phyloP scores from a whole-genome alignment of 192 early-diverging fungal species.

The Linnemannia exigua region DNA sequence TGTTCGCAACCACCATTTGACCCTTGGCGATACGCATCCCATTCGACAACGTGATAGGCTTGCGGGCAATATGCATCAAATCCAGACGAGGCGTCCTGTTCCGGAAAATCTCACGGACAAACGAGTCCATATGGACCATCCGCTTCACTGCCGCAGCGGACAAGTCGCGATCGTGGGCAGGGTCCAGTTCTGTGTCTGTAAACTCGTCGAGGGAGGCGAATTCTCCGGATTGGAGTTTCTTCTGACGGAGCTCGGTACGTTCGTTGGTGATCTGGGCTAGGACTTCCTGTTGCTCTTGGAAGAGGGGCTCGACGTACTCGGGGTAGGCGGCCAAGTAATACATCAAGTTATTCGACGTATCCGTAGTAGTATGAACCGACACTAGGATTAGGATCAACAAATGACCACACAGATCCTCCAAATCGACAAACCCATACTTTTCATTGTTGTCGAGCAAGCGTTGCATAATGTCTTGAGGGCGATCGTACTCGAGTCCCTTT shows the following conservation, averaged over 20 bases:
- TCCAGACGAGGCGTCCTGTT: conserved; percentile 24
- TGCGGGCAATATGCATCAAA: conserved; percentile 32
- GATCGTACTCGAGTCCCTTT: conserved; percentile 8
- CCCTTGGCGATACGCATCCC: conserved; percentile 48
- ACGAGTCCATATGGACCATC: conserved; percentile 59
- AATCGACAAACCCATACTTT: conserved; percentile 48
- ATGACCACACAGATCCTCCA: conserved; percentile 51
- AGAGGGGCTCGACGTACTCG: conserved; percentile 34
- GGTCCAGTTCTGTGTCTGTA: conserved; percentile 23
- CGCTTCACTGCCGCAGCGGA: conserved; percentile 43
- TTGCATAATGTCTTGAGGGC: conserved; percentile 55
- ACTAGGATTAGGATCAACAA: conserved; percentile 53
- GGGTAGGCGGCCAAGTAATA: conserved; percentile 50
- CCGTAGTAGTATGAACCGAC: conserved; percentile 57
- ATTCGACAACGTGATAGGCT: conserved; percentile 43
- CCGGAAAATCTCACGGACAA: conserved; percentile 56
- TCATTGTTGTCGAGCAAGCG: conserved; percentile 49
- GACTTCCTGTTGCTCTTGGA: conserved; percentile 53
- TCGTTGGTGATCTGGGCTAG: conserved; percentile 28
- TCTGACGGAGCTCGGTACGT: conserved; percentile 24
- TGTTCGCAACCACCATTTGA: conserved; percentile 19
- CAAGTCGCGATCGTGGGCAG: conserved; percentile 26
- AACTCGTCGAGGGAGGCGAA: not conserved
- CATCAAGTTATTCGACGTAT: conserved; percentile 35
- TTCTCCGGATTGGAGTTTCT: conserved; percentile 11